These are phyloP conservation scores for Blastobotrys ciferrii DNA, from an alignment of 1,139 yeast genomes.

Conservation along the genomic window DNA sequence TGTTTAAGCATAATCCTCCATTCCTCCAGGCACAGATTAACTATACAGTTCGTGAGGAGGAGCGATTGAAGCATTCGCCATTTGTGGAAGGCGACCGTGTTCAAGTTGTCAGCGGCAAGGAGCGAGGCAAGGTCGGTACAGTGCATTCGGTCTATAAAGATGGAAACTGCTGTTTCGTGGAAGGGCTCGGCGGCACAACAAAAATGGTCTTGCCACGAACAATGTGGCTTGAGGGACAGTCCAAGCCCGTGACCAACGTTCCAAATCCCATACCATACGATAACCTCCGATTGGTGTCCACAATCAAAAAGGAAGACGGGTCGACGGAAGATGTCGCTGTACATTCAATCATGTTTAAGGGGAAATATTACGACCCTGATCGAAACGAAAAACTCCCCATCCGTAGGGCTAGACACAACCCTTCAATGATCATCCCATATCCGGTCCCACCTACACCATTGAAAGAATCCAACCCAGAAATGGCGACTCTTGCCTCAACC, in stretches of 20 bases:
- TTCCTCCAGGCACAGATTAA: constrained; percentile 27
- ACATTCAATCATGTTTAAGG: constrained; percentile 60
- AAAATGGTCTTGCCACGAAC: constrained; percentile 61
- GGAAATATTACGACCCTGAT: constrained; percentile 71
- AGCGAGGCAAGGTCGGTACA: constrained; percentile 69
- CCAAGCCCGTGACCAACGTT: constrained; percentile 59
- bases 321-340: constrained; percentile 65
- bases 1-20: constrained; percentile 27
- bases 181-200: constrained; percentile 55
- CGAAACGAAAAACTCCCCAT: constrained; percentile 73
- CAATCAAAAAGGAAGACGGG: constrained; percentile 63
- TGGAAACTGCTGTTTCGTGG: constrained; percentile 54
- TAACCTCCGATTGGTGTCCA: constrained; percentile 74
- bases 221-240: constrained; percentile 72
- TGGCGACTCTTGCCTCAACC: constrained; percentile 55
- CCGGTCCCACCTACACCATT: constrained; percentile 66
- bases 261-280: constrained; percentile 61
- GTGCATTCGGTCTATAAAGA: constrained; percentile 46
- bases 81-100: constrained; percentile 65
- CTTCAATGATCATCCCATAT: constrained; percentile 79
- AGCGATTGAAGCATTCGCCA: constrained; percentile 27
- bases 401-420: constrained; percentile 69
- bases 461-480: constrained; percentile 52
- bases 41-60: constrained; percentile 26
- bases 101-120: constrained; percentile 62